Conservation (phyloP, 345 rosid species). For the Cardamine occulta region DNA sequence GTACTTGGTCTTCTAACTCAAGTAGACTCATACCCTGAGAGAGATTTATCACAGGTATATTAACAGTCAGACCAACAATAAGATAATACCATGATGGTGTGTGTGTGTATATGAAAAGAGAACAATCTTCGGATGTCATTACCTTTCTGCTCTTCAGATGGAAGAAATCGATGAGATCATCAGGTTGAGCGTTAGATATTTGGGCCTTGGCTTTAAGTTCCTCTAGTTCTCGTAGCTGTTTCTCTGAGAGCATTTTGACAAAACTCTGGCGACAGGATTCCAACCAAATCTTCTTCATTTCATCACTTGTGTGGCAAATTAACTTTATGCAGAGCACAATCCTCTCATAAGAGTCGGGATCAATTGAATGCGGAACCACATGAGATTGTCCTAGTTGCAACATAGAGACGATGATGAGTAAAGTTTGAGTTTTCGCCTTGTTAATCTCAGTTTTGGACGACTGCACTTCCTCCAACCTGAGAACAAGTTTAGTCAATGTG, state of each 20-base stretch:
- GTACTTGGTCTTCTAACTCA: constrained; percentile 96
- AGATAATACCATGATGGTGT: background rate
- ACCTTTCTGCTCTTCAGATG: constrained; percentile 97
- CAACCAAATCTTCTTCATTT: constrained; percentile 84
- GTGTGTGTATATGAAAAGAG: background rate
- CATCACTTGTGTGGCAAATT: constrained; percentile 72
- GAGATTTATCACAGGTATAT: background rate
- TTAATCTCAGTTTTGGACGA: constrained; percentile 73
- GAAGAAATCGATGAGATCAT: constrained; percentile 93
- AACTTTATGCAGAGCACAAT: constrained; percentile 76
- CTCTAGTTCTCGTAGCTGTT: constrained; percentile 75
- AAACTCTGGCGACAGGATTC: constrained; percentile 85
- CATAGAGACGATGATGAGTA: constrained; percentile 81
- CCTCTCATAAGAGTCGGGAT: constrained; percentile 78
- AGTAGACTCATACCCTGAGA: constrained; percentile 94
- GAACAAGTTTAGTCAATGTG: constrained; percentile 81
- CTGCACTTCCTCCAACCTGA: constrained; percentile 92
- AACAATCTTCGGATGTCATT: constrained; percentile 22
- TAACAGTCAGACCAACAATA: background rate
- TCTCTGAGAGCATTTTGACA: constrained; percentile 88
- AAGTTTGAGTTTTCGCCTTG: constrained; percentile 58
- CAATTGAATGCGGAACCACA: constrained; percentile 79
- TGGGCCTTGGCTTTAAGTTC: constrained; percentile 90
- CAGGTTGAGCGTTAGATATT: constrained; percentile 84
- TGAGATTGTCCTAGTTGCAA: constrained; percentile 87